phyloP scores from a whole-genome alignment of 2,329 filamentous ascomycete genomes.

The Cephalotrichum gorgonifer region DNA sequence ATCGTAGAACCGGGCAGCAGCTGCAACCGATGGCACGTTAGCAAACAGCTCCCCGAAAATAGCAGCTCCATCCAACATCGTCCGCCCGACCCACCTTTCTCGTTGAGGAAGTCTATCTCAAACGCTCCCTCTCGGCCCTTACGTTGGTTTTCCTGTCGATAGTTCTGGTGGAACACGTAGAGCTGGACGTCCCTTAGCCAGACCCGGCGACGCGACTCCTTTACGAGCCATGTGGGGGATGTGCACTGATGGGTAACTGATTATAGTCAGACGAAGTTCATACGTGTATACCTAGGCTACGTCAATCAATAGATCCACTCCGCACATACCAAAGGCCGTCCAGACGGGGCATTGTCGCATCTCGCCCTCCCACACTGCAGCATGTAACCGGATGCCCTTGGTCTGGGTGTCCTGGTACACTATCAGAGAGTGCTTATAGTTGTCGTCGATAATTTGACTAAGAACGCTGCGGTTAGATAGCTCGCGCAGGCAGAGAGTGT shows the following conservation, averaged over 20 bases:
- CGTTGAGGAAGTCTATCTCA: slow-evolving; percentile 37
- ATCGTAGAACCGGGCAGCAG: slow-evolving; percentile 27
- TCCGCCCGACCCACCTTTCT: slow-evolving; percentile 21
- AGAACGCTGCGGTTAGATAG: neutral
- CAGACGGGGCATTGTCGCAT: slow-evolving; percentile 47
- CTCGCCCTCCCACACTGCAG: slow-evolving; percentile 43
- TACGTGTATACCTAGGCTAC: too few relatives aligned
- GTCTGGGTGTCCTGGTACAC: slow-evolving; percentile 41
- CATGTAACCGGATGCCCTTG: slow-evolving; percentile 41
- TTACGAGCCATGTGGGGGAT: slow-evolving; percentile 39
- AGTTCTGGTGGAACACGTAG: slow-evolving; percentile 49
- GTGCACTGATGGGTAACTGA: slow-evolving; percentile 42
- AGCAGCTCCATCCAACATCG: neutral
- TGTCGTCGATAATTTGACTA: slow-evolving; percentile 47
- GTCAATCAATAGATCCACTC: neutral
- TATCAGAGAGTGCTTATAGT: slow-evolving; percentile 39
- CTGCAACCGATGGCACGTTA: slow-evolving; percentile 9
- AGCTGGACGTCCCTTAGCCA: slow-evolving; percentile 44
- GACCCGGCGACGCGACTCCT: slow-evolving; percentile 33
- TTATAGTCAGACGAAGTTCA: neutral
- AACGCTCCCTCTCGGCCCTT: slow-evolving; percentile 36
- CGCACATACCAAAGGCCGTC: slow-evolving; percentile 48
- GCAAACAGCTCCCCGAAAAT: slow-evolving; percentile 2
- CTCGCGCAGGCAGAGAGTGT: neutral
- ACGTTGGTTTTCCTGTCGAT: slow-evolving; percentile 41